Conservation (phyloP, 1,284 basidiomycete species). For the Microbotryum saponariae region DNA sequence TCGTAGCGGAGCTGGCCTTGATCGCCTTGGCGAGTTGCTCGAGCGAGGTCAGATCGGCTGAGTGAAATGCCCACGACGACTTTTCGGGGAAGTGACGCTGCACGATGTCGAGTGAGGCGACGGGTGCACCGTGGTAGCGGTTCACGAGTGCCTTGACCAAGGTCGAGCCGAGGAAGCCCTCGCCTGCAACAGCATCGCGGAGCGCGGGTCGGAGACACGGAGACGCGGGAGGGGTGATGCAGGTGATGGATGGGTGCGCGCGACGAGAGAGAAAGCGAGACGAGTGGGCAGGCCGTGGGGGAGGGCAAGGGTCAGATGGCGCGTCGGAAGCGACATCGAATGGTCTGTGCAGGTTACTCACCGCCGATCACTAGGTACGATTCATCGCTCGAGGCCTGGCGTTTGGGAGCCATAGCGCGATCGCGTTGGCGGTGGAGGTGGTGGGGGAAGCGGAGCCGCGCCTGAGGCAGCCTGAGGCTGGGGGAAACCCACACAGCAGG, state of each 20-base stretch:
- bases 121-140: constrained; percentile 63
- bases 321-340: neutral
- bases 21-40: constrained; percentile 63
- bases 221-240: neutral
- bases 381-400: constrained; percentile 4
- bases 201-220: neutral
- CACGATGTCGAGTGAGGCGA: constrained; percentile 68
- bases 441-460: too few relatives aligned
- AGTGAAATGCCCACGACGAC: constrained; percentile 54
- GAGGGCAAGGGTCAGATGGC: neutral
- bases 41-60: constrained; percentile 74
- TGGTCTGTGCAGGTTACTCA: constrained; percentile 5
- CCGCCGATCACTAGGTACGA: constrained; percentile 34
- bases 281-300: neutral
- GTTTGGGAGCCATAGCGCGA: neutral
- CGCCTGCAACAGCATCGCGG: constrained; percentile 15
- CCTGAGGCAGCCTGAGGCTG: too few relatives aligned
- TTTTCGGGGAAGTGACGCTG: constrained; percentile 62
- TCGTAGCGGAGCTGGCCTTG: constrained; percentile 66
- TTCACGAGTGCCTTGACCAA: constrained; percentile 74
- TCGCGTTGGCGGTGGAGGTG: too few relatives aligned
- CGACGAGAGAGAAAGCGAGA: neutral
- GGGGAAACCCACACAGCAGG: too few relatives aligned
- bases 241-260: too few relatives aligned
- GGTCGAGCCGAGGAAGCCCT: constrained; percentile 79